Percentiles rank a stretch among this genome's conserved stretches.
Evolutionary conservation across 73 alveolate genomes (phyloP).

Genomic region (Blepharisma stoltei): DNA sequence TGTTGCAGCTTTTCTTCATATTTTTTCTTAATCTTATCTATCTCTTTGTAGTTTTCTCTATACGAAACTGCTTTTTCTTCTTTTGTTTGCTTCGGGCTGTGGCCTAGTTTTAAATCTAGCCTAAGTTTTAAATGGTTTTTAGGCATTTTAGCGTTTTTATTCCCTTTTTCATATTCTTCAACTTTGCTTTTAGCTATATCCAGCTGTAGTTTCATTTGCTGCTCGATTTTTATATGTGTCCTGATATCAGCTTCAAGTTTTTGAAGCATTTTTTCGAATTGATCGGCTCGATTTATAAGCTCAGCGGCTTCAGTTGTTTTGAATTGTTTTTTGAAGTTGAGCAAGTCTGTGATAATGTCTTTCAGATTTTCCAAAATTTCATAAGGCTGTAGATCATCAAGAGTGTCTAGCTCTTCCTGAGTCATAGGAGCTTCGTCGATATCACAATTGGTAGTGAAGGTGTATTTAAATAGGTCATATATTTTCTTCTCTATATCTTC

Average conservation of each 20-base stretch:
- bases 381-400: background rate
- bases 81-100: too few relatives aligned
- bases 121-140: too few relatives aligned
- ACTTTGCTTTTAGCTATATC: constrained; percentile 63
- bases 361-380: constrained; percentile 20
- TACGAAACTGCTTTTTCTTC: too few relatives aligned
- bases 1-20: too few relatives aligned
- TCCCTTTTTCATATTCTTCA: constrained; percentile 61
- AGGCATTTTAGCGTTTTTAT: background rate
- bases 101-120: too few relatives aligned
- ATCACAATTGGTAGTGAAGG: constrained; percentile 6
- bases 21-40: too few relatives aligned
- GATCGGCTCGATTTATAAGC: constrained; percentile 20
- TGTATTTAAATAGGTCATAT: background rate
- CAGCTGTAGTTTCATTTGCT: constrained; percentile 74
- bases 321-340: constrained; percentile 13
- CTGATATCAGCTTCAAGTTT: constrained; percentile 82
- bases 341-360: constrained; percentile 4
- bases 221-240: constrained; percentile 74
- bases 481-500: too few relatives aligned
- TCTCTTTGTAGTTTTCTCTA: too few relatives aligned
- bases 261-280: constrained; percentile 46
- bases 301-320: constrained; percentile 1
- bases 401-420: constrained; percentile 15
- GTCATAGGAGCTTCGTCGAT: constrained; percentile 13